Conservation (phyloP, 1,139 yeast genomes). For the Sugiyamaella castrensis region DNA sequence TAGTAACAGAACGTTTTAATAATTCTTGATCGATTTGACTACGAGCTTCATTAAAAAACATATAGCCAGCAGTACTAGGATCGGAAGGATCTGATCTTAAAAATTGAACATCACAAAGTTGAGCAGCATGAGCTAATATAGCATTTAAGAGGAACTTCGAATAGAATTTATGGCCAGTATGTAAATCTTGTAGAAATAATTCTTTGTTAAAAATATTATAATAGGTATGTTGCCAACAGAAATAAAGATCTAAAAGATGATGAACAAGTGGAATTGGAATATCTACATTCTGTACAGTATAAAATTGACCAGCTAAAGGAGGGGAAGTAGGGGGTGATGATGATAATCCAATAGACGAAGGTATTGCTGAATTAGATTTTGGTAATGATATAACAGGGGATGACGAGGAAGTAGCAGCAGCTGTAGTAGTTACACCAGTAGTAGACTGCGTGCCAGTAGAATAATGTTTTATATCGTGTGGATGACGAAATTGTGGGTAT, state of each 20-base stretch:
- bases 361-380: background rate
- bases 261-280: conserved; percentile 18
- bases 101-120: conserved; percentile 21
- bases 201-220: conserved; percentile 25
- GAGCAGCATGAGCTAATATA: conserved; percentile 26
- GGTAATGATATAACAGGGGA: background rate
- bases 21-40: conserved; percentile 19
- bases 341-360: no score
- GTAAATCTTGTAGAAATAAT: conserved; percentile 25
- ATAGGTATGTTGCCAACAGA: conserved; percentile 31
- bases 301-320: conserved; percentile 11
- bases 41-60: conserved; percentile 22
- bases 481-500: no score
- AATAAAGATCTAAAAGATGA: conserved; percentile 27
- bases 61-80: conserved; percentile 21
- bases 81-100: conserved; percentile 21
- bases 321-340: conserved; percentile 2
- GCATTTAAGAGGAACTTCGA: conserved; percentile 27
- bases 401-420: conserved; percentile 1
- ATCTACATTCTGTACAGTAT: conserved; percentile 17
- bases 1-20: conserved; percentile 21
- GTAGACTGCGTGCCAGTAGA: no score
- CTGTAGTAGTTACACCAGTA: background rate
- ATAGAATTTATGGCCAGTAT: conserved; percentile 23
- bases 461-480: no score